phyloP scores from a whole-genome alignment of 2,329 filamentous ascomycete species.

The Fusarium globosum region DNA sequence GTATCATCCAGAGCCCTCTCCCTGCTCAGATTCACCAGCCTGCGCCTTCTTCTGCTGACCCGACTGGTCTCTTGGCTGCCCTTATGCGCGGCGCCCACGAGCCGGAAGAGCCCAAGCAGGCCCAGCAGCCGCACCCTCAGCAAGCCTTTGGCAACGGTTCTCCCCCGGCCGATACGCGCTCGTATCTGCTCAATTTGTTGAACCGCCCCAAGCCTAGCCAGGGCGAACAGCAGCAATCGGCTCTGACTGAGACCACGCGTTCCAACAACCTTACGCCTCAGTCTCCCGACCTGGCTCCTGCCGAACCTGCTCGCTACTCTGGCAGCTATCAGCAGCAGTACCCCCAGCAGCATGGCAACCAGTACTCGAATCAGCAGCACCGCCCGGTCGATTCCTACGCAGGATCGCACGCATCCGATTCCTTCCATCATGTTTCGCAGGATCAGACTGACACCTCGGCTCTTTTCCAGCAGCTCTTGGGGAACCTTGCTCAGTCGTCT shows the following conservation, averaged over 20 bases:
- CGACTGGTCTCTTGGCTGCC: constrained; percentile 67
- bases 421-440: constrained; percentile 47
- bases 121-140: constrained; percentile 39
- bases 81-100: constrained; percentile 69
- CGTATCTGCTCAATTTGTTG: constrained; percentile 86
- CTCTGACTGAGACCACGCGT: constrained; percentile 56
- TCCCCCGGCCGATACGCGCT: constrained; percentile 77
- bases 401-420: constrained; percentile 42
- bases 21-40: constrained; percentile 65
- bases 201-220: constrained; percentile 79
- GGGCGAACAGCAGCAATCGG: constrained; percentile 57
- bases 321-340: constrained; percentile 47
- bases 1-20: constrained; percentile 41
- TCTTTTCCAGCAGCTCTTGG: constrained; percentile 54
- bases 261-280: constrained; percentile 59
- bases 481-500: constrained; percentile 53
- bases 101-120: constrained; percentile 54
- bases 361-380: constrained; percentile 40
- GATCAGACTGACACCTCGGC: constrained; percentile 53
- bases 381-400: constrained; percentile 44
- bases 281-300: constrained; percentile 49
- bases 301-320: constrained; percentile 46
- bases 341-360: constrained; percentile 36
- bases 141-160: constrained; percentile 60
- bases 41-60: constrained; percentile 66